Evolutionary conservation across 2,329 filamentous ascomycete genomes (phyloP).

Genomic region (Aphanocladium album): DNA sequence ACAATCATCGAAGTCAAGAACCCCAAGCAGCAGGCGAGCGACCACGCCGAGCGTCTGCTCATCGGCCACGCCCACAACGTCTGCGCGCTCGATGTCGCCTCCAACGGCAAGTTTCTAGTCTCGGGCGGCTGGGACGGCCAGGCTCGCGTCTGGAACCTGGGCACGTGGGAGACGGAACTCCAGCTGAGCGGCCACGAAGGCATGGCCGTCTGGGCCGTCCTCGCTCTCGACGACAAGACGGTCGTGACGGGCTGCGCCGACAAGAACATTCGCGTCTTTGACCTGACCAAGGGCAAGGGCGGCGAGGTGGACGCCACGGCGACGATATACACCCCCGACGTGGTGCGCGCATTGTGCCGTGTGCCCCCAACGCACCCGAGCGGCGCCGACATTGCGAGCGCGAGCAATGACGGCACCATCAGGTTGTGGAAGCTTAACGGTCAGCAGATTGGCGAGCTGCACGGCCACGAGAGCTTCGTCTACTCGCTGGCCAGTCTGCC

Average conservation of each 20-base stretch:
- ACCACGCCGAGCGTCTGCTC: conserved; percentile 80
- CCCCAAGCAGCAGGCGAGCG: conserved; percentile 59
- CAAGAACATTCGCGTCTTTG: conserved; percentile 79
- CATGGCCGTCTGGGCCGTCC: conserved; percentile 79
- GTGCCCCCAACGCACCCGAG: conserved; percentile 71
- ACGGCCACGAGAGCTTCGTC: conserved; percentile 91
- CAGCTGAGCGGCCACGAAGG: conserved; percentile 71
- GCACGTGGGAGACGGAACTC: conserved; percentile 74
- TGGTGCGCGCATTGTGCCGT: conserved; percentile 82
- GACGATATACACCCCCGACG: conserved; percentile 64
- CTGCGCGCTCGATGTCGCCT: conserved; percentile 75
- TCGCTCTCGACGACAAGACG: conserved; percentile 73
- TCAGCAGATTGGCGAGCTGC: conserved; percentile 67
- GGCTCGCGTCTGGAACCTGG: conserved; percentile 80
- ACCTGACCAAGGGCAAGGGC: conserved; percentile 57
- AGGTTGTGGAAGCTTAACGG: conserved; percentile 82
- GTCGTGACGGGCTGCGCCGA: conserved; percentile 92
- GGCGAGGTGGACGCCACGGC: conserved; percentile 47
- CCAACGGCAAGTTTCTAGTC: conserved; percentile 67
- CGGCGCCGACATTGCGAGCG: conserved; percentile 88
- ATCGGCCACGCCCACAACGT: conserved; percentile 85
- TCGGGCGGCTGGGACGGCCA: conserved; percentile 93
- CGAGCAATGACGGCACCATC: conserved; percentile 87
- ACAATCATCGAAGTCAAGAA: conserved; percentile 86
- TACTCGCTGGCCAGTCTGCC: conserved; percentile 77